A percentile compares a stretch with the other conserved stretches of the same genome.
phyloP scores from a whole-genome alignment of 805 yeast genomes.

The Yarrowia sp. region DNA sequence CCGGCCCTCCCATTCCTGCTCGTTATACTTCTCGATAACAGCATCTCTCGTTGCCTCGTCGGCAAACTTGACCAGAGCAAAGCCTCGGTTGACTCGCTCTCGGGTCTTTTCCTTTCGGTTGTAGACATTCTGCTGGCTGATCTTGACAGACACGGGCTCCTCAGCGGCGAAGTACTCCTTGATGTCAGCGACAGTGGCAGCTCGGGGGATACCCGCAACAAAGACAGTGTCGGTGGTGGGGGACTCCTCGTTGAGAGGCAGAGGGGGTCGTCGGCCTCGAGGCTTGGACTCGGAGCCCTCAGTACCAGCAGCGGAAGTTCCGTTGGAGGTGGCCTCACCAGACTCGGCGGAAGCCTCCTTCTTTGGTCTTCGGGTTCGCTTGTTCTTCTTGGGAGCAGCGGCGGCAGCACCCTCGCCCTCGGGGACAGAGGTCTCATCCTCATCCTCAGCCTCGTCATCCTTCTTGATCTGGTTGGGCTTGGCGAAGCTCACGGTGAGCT shows the following conservation, averaged over 20 bases:
- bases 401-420: background rate
- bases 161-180: constrained; percentile 44
- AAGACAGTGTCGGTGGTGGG: constrained; percentile 57
- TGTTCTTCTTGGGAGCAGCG: constrained; percentile 24
- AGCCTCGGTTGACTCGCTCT: constrained; percentile 35
- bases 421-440: background rate
- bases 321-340: constrained; percentile 4
- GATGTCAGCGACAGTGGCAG: constrained; percentile 49
- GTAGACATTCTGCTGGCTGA: constrained; percentile 28
- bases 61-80: constrained; percentile 58
- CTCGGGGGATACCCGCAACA: constrained; percentile 58
- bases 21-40: constrained; percentile 73
- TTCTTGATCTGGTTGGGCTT: constrained; percentile 39
- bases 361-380: constrained; percentile 18
- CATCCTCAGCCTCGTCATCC: constrained; percentile 21
- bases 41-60: constrained; percentile 59
- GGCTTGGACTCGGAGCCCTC: constrained; percentile 23
- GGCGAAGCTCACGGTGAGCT: constrained; percentile 39
- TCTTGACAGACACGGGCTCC: constrained; percentile 36
- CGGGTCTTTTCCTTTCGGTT: constrained; percentile 30
- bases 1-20: constrained; percentile 57
- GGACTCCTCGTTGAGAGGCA: constrained; percentile 32
- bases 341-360: constrained; percentile 20
- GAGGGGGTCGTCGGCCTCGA: constrained; percentile 27
- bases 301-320: constrained; percentile 23